Percentiles rank a stretch among this genome's conserved stretches.
Conservation (phyloP, 1,284 basidiomycete species). For the Ceratobasidium sp. region DNA sequence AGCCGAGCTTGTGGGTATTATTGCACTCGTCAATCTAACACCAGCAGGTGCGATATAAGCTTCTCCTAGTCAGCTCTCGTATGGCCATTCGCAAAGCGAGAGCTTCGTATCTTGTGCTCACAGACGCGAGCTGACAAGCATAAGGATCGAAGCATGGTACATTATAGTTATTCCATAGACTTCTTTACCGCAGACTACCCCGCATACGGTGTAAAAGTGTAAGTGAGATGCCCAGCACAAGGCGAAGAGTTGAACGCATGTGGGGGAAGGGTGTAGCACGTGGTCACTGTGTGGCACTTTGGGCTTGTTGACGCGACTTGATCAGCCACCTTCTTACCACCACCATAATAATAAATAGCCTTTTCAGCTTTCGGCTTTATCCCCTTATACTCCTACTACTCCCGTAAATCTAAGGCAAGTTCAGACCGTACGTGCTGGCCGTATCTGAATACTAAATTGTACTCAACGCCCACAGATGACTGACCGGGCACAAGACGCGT, state of each 20-base stretch:
- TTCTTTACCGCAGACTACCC: constrained; percentile 10
- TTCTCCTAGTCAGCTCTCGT: constrained; percentile 32
- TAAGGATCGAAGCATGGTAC: constrained; percentile 38
- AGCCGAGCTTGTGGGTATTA: constrained; percentile 15
- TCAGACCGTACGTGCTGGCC: background rate
- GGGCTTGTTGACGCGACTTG: constrained; percentile 41
- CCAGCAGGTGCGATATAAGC: background rate
- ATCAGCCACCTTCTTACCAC: constrained; percentile 43
- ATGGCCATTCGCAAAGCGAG: constrained; percentile 34
- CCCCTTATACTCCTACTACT: constrained; percentile 4
- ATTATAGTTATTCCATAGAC: constrained; percentile 15
- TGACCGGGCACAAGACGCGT: constrained; percentile 44
- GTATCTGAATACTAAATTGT: background rate
- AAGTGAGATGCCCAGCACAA: constrained; percentile 40
- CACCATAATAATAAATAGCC: constrained; percentile 47
- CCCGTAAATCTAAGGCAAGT: constrained; percentile 14
- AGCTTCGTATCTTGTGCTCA: constrained; percentile 1
- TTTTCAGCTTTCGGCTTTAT: constrained; percentile 27
- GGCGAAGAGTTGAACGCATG: constrained; percentile 36
- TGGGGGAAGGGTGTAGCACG: constrained; percentile 37
- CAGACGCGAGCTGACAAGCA: constrained; percentile 29
- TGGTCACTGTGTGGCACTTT: constrained; percentile 39
- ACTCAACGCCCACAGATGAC: constrained; percentile 28
- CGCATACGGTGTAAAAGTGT: background rate
- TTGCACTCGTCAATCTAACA: background rate